phyloP scores from a whole-genome alignment of 768 basidiomycete genomes.

The Termitomyces sp. region DNA sequence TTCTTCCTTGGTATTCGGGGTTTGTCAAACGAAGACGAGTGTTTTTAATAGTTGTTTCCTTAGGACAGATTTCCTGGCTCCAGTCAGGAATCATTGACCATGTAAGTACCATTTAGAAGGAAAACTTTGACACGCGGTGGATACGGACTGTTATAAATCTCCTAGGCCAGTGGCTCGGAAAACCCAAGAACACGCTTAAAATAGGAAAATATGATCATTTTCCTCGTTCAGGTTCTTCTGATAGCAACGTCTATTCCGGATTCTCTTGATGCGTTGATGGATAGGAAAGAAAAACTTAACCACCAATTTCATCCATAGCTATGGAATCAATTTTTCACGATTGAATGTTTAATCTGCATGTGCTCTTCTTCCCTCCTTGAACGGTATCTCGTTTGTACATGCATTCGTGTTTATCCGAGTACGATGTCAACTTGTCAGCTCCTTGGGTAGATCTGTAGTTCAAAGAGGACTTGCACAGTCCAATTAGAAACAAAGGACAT shows the following conservation, averaged over 20 bases:
- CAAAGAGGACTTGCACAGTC: too few species aligned
- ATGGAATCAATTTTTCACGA: too few species aligned
- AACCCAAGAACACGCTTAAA: background rate
- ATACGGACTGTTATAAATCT: background rate
- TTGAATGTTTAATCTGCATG: too few species aligned
- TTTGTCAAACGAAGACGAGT: background rate
- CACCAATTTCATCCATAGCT: too few species aligned
- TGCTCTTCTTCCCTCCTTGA: too few species aligned
- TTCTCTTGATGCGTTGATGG: background rate
- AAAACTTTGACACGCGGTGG: background rate
- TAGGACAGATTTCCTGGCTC: background rate
- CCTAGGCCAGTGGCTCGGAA: background rate
- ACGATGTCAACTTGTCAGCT: background rate
- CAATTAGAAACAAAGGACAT: background rate
- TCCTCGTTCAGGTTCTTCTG: too few species aligned
- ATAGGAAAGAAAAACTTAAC: too few species aligned
- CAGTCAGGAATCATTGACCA: background rate
- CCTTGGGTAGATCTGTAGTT: background rate
- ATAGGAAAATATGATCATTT: background rate
- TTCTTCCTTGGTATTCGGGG: background rate
- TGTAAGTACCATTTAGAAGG: background rate
- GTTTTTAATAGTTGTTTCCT: too few species aligned
- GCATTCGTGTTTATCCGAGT: too few species aligned
- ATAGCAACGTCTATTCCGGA: background rate
- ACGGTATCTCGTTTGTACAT: too few species aligned